Evolutionary conservation across 2,329 filamentous ascomycete genomes (phyloP), one percentile per base, ranked within the genome.

Genomic region (Incumbomyces lentus): DNA sequence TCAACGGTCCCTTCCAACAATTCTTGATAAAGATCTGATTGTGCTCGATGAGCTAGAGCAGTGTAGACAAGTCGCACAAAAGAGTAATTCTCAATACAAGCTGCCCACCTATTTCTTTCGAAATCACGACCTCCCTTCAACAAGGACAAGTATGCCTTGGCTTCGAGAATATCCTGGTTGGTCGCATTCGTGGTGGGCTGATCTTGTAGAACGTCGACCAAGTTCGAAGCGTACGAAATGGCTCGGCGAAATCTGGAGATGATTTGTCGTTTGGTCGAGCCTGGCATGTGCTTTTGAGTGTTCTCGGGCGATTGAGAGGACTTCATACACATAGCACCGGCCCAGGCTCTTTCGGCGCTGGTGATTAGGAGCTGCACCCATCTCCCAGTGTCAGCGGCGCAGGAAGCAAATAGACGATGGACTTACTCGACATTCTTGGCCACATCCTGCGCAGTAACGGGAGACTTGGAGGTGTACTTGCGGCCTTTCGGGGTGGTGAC

Each of bases 301-400:
- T 82, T 80, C 57, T 92, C 86, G 57, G 84, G 76, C 33, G 85
- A 78, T 62, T 93, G 86, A 16, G 79, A 72, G 3, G 86, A 78
- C 67, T 94, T 95, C 75, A 95, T 87, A 62, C 84, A 81, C 88
- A 96, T 93, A 48, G 89, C 90, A 64, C 95, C 83, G 32, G 92
- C 90, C 86, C 88, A 96, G 43, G 89, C 86, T 53, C 92, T 79
- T 69, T 98, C 92, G 50, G 89, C 81, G 33, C 81, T 85, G 59
- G 95, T 79, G 47, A 98, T 74, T 29, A 90, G 73, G n/a, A 95
- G 73, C 55, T 84, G 75, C 40, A 82, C 77, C 66, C 81, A 86
- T 65, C 86, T 93, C 31, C 38, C 13, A 49, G 42, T 41, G 46
- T 57, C 38, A 59, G 50, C 41, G 49, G 40, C 26, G 42, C 46